Evolutionary conservation across 2,329 filamentous ascomycete genomes (phyloP).

Genomic region (Alternaria sp.): DNA sequence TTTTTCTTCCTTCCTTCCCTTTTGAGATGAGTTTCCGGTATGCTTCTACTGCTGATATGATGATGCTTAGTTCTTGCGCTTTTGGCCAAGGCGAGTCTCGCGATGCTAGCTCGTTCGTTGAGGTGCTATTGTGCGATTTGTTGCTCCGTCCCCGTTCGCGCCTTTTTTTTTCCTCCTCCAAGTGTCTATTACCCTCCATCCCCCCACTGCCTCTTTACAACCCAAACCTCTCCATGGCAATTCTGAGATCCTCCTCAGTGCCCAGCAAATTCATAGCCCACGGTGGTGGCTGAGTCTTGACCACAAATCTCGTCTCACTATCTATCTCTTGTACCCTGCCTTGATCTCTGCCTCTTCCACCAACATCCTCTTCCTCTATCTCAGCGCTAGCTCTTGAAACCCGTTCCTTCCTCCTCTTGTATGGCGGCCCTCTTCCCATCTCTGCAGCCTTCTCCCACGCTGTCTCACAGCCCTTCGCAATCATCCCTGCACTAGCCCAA

Average conservation of each 20-base stretch:
- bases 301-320: constrained; percentile 57
- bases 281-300: constrained; percentile 69
- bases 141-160: neutral
- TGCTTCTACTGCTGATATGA: neutral
- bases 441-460: constrained; percentile 80
- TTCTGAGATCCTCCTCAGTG: constrained; percentile 74
- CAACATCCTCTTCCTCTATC: neutral
- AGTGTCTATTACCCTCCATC: neutral
- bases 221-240: constrained; percentile 42
- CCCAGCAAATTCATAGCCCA: constrained; percentile 82
- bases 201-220: constrained; percentile 8
- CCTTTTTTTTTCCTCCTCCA: neutral
- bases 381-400: neutral
- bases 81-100: neutral
- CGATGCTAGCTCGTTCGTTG: neutral
- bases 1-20: neutral
- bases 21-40: neutral
- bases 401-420: constrained; percentile 52
- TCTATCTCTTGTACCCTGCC: constrained; percentile 7
- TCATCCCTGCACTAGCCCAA: constrained; percentile 83
- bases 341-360: constrained; percentile 17
- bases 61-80: neutral
- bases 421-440: constrained; percentile 78
- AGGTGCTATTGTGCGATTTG: neutral
- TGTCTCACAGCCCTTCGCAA: constrained; percentile 84